Conservation (phyloP, 2,329 filamentous ascomycete genomes). For the Lomentospora prolificans region DNA sequence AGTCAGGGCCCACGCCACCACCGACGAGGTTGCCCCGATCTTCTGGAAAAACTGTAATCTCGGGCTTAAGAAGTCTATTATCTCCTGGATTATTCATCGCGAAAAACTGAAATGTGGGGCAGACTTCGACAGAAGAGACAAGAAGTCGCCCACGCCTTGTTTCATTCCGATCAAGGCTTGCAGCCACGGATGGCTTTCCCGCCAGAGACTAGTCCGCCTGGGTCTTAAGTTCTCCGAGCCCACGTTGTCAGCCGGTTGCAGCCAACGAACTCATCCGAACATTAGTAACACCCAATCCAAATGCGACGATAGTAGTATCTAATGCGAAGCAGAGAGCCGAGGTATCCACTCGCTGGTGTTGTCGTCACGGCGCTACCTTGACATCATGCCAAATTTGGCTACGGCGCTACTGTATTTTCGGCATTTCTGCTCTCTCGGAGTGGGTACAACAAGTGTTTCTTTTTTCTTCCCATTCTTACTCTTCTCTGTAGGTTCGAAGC, state of each 20-base stretch:
- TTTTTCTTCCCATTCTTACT: too few species aligned
- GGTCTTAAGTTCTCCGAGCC: slow-evolving; percentile 10
- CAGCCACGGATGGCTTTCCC: background rate
- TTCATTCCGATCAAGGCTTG: background rate
- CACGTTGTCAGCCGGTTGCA: slow-evolving; percentile 2
- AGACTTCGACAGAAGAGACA: background rate
- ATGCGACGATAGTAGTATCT: background rate
- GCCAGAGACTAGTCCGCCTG: background rate
- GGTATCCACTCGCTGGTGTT: background rate
- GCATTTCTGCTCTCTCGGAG: background rate
- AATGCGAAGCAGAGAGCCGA: too few species aligned
- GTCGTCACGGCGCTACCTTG: background rate
- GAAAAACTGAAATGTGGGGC: too few species aligned
- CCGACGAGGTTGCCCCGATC: too few species aligned
- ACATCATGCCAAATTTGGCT: background rate
- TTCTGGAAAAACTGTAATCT: too few species aligned
- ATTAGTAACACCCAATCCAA: background rate
- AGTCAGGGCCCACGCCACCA: too few species aligned
- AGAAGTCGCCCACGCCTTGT: background rate
- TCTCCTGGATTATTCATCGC: too few species aligned
- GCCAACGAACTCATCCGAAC: background rate
- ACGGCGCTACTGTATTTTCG: background rate
- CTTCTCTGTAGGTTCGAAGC: too few species aligned
- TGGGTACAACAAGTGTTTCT: too few species aligned
- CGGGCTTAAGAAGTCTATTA: too few species aligned